phyloP scores from a whole-genome alignment of 2,329 filamentous ascomycete genomes.

The Cladosporium sp. region DNA sequence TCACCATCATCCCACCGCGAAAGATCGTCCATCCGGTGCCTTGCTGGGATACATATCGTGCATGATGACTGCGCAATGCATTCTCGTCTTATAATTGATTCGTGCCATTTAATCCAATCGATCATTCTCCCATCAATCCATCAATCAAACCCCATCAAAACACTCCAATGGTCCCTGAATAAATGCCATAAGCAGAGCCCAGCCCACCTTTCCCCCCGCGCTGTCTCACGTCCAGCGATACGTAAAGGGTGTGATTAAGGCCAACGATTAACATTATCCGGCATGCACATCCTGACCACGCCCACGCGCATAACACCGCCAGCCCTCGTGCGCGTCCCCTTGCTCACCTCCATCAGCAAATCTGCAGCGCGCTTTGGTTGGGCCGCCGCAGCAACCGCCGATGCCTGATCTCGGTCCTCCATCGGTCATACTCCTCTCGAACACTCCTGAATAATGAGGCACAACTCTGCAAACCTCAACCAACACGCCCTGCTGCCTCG shows the following conservation, averaged over 20 bases:
- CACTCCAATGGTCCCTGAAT: neutral
- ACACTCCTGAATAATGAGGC: neutral
- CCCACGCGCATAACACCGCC: neutral
- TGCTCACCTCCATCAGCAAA: neutral
- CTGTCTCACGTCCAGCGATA: neutral
- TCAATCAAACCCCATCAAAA: neutral
- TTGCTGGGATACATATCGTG: neutral
- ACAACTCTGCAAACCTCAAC: slow-evolving; percentile 2
- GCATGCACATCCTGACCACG: slow-evolving; percentile 1
- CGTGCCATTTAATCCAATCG: neutral
- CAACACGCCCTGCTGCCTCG: neutral
- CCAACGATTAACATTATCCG: slow-evolving; percentile 5
- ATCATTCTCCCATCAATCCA: neutral
- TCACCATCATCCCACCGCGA: neutral
- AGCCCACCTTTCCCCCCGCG: neutral
- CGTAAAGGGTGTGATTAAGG: slow-evolving; percentile 16
- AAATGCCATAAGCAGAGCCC: neutral
- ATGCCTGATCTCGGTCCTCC: slow-evolving; percentile 15
- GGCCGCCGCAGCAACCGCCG: slow-evolving; percentile 17
- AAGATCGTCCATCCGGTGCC: neutral
- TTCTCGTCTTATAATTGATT: neutral
- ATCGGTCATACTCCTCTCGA: neutral
- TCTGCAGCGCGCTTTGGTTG: slow-evolving; percentile 10
- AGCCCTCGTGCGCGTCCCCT: neutral
- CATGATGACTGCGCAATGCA: neutral